These are phyloP conservation scores for Cryphonectria carpinicola DNA, from an alignment of 2,329 filamentous ascomycete species.

Conservation along the genomic window DNA sequence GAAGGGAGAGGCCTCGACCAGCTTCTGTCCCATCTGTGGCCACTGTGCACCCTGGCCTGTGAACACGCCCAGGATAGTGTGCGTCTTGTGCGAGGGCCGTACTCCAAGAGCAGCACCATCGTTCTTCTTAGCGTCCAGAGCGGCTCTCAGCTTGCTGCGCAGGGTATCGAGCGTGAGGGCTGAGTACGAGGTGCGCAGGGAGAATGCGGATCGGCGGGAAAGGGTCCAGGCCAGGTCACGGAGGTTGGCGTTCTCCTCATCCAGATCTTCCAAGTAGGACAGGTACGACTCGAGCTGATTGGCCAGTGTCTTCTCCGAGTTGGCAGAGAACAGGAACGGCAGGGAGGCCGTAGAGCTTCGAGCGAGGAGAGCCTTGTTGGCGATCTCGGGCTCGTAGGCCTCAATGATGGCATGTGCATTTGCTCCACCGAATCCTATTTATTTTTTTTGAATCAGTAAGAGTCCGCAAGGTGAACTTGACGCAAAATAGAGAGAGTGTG, in stretches of 20 bases:
- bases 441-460: background rate
- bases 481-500: background rate
- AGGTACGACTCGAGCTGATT: slow-evolving; percentile 23
- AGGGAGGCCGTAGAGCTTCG: background rate
- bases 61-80: slow-evolving; percentile 29
- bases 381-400: background rate
- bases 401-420: slow-evolving; percentile 21
- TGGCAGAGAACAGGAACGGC: slow-evolving; percentile 33
- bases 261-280: slow-evolving; percentile 33
- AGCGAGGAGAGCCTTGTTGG: background rate
- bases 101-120: background rate
- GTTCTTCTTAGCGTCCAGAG: background rate
- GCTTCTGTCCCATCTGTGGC: slow-evolving; percentile 26
- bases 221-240: slow-evolving; percentile 35
- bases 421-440: slow-evolving; percentile 19
- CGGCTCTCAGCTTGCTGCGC: background rate
- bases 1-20: slow-evolving; percentile 16
- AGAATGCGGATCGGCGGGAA: slow-evolving; percentile 32
- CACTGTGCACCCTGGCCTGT: slow-evolving; percentile 36
- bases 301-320: slow-evolving; percentile 36
- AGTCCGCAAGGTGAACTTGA: background rate
- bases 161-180: slow-evolving; percentile 8
- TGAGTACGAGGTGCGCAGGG: slow-evolving; percentile 33
- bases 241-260: slow-evolving; percentile 20
- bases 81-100: background rate